A percentile compares a stretch with the other conserved stretches of the same genome.
These are phyloP conservation scores for Podosphaera xanthii DNA, from an alignment of 2,329 filamentous ascomycete genomes.

Conservation along the genomic window DNA sequence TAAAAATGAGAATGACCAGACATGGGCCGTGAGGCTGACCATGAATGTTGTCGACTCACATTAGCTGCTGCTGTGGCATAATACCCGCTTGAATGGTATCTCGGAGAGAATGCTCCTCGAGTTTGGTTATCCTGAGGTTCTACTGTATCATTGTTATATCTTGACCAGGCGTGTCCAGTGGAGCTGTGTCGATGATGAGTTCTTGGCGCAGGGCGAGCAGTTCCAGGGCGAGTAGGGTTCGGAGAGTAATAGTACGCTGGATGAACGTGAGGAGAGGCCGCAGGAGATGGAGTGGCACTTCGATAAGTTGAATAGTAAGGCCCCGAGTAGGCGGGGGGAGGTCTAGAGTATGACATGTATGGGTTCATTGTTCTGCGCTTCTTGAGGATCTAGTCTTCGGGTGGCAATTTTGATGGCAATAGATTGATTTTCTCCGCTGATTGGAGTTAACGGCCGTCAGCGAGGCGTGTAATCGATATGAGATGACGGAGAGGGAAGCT, in stretches of 20 bases:
- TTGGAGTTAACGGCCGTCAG: constrained; percentile 12
- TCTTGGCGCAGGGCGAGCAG: constrained; percentile 11
- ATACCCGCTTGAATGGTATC: constrained; percentile 17
- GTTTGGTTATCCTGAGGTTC: constrained; percentile 12
- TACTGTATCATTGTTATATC: not conserved
- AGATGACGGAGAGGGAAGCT: constrained; percentile 17
- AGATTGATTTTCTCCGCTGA: not conserved
- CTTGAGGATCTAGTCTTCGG: not conserved
- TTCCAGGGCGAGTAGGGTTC: not conserved
- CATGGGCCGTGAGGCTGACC: constrained; percentile 13
- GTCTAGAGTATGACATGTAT: constrained; percentile 13
- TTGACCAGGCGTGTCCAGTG: constrained; percentile 5
- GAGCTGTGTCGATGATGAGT: constrained; percentile 15
- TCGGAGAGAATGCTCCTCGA: constrained; percentile 14
- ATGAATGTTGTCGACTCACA: constrained; percentile 18
- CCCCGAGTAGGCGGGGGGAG: constrained; percentile 13
- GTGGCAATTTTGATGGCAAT: too few species aligned
- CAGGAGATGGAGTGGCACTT: constrained; percentile 16
- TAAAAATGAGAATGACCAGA: constrained; percentile 16
- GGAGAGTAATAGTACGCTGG: constrained; percentile 13
- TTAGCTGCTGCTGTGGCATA: constrained; percentile 19
- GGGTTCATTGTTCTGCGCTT: constrained; percentile 10
- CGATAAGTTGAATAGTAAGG: constrained; percentile 13
- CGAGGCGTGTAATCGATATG: constrained; percentile 18
- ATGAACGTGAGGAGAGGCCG: constrained; percentile 13